Base-by-base conservation (phyloP, 176 grass and related monocot species). In the Musa beccarii region DNA sequence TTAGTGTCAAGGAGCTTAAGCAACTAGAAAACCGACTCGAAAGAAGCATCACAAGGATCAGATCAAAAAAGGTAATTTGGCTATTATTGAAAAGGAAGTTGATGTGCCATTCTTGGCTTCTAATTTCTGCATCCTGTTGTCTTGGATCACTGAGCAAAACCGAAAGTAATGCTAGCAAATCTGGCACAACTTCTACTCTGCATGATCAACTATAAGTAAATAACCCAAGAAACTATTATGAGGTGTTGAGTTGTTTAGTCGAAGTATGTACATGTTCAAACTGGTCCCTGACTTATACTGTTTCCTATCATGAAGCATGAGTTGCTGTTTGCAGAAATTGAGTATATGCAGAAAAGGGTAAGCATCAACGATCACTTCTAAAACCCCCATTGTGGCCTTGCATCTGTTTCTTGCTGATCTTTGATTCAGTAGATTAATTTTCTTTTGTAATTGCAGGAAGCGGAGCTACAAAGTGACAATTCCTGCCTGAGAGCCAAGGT, bases 11-110 rank as follows among this genome's bases (percentile, higher is more conserved):
- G 73, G 90, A 92, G 79, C 84, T 92, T 55, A 92, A 92, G 73
- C 90, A 92, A 61, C 84, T 92, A 1, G 90, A 92, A 74, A 89
- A 71, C 53, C 84, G 90, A 24, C 84, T 92, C 6, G 90, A 92
- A 83, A 92, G 86, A 87, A 82, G 90, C 84, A 89, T 92, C 49
- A 73, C 86, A 56, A 89, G 88, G 79, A 84, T 92, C 84, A 89
- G 86, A 73, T 82, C 86, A 13, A 84, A 82, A 74, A 92, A 92
- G 90, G 90, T 89, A 78, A 80, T 43, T 43, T 43, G 0, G 34
- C 34, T 43, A 43, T 34, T 34, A 34, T 34, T 34, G 29, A 4
- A 34, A 34, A 34, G 29, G 29, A 34, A 34, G 67, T 49, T 49
- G 13, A 24, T 28, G 28, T 69, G 2, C 26, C 67, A 19, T 8